Percentiles rank a stretch among this genome's conserved stretches.
These are phyloP conservation scores for Cercospora zeina DNA, from an alignment of 2,329 filamentous ascomycete species.

Conservation along the genomic window DNA sequence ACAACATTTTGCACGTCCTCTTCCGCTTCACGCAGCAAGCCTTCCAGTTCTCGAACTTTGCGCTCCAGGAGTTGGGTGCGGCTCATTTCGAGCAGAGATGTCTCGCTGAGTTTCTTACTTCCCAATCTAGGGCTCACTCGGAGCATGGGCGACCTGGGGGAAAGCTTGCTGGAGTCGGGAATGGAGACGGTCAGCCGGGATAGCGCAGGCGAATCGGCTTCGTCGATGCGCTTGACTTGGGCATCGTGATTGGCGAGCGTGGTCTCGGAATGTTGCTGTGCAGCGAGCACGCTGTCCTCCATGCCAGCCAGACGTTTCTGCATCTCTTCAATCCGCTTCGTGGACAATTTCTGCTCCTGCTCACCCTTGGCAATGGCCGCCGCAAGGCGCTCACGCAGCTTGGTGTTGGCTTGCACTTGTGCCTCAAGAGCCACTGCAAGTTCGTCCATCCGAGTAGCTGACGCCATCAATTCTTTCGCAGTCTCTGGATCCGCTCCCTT, in stretches of 20 bases:
- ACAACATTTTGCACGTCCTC: constrained; percentile 82
- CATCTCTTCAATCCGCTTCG: constrained; percentile 77
- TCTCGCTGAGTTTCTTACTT: constrained; percentile 59
- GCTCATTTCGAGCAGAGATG: constrained; percentile 59
- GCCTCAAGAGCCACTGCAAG: constrained; percentile 75
- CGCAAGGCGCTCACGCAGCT: constrained; percentile 72
- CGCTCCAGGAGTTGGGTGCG: constrained; percentile 74
- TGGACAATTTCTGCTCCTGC: constrained; percentile 75
- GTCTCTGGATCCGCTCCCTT: constrained; percentile 50
- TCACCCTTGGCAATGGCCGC: constrained; percentile 83
- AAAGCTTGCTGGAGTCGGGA: constrained; percentile 50
- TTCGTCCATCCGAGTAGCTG: constrained; percentile 75
- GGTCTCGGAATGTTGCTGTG: constrained; percentile 85
- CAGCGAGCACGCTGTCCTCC: constrained; percentile 79
- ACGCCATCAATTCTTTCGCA: constrained; percentile 65
- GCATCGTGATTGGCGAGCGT: constrained; percentile 81
- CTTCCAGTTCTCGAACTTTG: constrained; percentile 81
- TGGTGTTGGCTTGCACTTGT: constrained; percentile 76
- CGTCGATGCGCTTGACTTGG: constrained; percentile 72
- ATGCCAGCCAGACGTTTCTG: constrained; percentile 77
- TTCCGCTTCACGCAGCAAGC: constrained; percentile 72
- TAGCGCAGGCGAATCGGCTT: constrained; percentile 74
- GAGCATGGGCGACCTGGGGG: constrained; percentile 61
- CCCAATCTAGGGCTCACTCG: constrained; percentile 51
- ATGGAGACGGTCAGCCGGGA: constrained; percentile 62